Base-by-base conservation (phyloP, 2,329 filamentous ascomycete genomes). In the Diplodia intermedia region DNA sequence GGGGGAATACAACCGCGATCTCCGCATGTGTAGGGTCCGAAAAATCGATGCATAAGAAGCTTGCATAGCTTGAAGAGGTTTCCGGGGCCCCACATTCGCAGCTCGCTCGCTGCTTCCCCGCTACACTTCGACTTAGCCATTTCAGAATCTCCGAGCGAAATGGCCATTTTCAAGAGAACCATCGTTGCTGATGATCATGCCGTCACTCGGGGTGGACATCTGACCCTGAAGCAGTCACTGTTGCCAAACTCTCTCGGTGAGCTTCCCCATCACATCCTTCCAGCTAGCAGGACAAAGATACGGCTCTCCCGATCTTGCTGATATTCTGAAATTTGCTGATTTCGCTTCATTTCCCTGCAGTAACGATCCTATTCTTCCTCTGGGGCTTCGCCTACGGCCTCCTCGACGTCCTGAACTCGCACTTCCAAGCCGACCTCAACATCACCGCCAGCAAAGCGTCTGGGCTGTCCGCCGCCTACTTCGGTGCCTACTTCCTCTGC, bases 331-430 rank as follows among this genome's bases (percentile, higher is more conserved):
- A 18, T 2, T 18, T n/a, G 47, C 65, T 61, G 14, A 61, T 15
- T 18, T n/a, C 3, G 5, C 12, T 26, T 26, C 43, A 5, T 11
- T 14, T 1, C 20, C 20, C 9, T 43, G 29, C 38, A 67, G 92
- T 96, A 20, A 92, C 91, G 0, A 86, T 94, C 7, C 82, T 97
- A 0, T 97, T 97, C 79, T 88, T 97, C 71, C 82, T 97, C 3
- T 97, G 93, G 93, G 94, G 94, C 0, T 90, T 97, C 69, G 93
- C 93, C 0, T 97, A 97, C 73, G 94, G 94, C 0, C 85, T 97
- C 2, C 83, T 97, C 7, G 93, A 95, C 73, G 91, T 90, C 0
- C 85, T 97, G 33, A 97, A 97, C 76, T 86, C 85, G 31, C 88
- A 88, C 29, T 89, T 93, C 66, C 87, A 90, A 47, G 75, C 79